These are phyloP conservation scores for Scedosporium dehoogii DNA, from an alignment of 2,329 filamentous ascomycete species.

Conservation along the genomic window DNA sequence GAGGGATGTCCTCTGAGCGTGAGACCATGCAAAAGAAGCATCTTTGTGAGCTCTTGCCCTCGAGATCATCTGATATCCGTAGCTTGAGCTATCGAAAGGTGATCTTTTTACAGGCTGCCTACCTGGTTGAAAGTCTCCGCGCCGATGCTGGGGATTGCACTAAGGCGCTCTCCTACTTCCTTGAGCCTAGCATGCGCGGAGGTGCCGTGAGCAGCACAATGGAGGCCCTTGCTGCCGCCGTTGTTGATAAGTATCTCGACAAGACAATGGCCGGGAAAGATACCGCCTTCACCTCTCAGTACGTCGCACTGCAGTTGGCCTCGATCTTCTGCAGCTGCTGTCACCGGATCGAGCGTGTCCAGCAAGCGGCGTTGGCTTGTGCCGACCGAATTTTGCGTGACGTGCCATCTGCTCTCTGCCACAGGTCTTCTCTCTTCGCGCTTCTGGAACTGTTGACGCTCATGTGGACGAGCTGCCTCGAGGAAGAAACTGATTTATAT, in stretches of 20 bases:
- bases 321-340: conserved; percentile 82
- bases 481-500: conserved; percentile 90
- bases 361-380: conserved; percentile 72
- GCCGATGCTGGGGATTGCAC: conserved; percentile 84
- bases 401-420: conserved; percentile 82
- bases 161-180: conserved; percentile 80
- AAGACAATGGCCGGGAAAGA: conserved; percentile 63
- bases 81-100: conserved; percentile 79
- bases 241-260: conserved; percentile 69
- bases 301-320: conserved; percentile 80
- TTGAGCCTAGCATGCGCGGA: conserved; percentile 74
- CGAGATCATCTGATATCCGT: conserved; percentile 68
- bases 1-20: conserved; percentile 73
- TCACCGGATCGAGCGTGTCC: conserved; percentile 84
- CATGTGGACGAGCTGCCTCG: conserved; percentile 91
- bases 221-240: conserved; percentile 54
- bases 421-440: conserved; percentile 83
- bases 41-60: conserved; percentile 63
- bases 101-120: conserved; percentile 84
- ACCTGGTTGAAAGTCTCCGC: conserved; percentile 80
- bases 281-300: conserved; percentile 78
- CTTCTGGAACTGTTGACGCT: conserved; percentile 84
- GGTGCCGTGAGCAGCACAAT: conserved; percentile 54
- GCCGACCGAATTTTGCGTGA: conserved; percentile 78
- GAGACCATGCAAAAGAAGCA: conserved; percentile 72